phyloP scores from a whole-genome alignment of 257 asterid genomes.

The Mitragyna speciosa region DNA sequence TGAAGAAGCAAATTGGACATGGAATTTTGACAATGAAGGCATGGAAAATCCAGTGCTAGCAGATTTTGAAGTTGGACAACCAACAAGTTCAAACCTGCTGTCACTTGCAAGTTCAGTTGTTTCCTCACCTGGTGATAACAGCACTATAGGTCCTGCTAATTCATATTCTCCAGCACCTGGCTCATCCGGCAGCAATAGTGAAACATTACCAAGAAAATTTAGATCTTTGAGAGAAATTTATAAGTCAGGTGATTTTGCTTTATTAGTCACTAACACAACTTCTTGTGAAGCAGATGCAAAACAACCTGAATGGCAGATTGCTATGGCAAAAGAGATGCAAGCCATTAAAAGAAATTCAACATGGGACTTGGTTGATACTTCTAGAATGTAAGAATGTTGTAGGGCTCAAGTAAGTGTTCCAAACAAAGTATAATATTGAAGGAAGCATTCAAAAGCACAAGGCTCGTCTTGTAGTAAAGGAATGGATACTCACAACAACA shows the following conservation, averaged over 20 bases:
- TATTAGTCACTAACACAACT: not conserved
- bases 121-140: too few relatives aligned
- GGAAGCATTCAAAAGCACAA: not conserved
- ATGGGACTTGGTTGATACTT: not conserved
- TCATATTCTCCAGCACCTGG: too few relatives aligned
- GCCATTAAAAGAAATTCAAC: not conserved
- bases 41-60: too few relatives aligned
- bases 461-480: not conserved
- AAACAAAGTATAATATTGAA: not conserved
- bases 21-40: not conserved
- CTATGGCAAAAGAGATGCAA: not conserved
- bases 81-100: not conserved
- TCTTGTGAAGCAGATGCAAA: not conserved
- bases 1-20: not conserved
- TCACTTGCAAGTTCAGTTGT: not conserved
- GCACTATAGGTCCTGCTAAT: too few relatives aligned
- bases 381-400: not conserved
- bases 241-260: not conserved
- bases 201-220: not conserved
- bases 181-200: not conserved
- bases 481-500: not conserved
- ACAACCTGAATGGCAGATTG: not conserved
- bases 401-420: not conserved
- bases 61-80: too few relatives aligned
- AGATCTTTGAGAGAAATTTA: slow-evolving; percentile 1